Conservation (phyloP, 768 basidiomycete genomes). For the Panellus pusillus region DNA sequence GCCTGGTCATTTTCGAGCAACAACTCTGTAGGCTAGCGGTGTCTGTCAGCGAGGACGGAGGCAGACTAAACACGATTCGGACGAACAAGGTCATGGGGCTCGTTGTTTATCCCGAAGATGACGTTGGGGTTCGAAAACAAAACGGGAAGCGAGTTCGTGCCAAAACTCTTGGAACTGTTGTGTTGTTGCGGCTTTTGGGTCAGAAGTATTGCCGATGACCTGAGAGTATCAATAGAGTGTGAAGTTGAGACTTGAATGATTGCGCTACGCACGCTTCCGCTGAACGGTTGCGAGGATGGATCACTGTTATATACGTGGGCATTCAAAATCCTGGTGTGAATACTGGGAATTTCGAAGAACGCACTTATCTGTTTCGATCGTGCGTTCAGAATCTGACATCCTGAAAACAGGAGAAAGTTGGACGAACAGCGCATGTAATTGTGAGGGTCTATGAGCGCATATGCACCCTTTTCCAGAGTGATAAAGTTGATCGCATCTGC, state of each 20-base stretch:
- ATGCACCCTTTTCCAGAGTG: slow-evolving; percentile 40
- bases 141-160: slow-evolving; percentile 41
- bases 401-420: too few relatives aligned
- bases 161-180: slow-evolving; percentile 44
- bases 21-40: slow-evolving; percentile 37
- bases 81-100: slow-evolving; percentile 45
- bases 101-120: slow-evolving; percentile 49
- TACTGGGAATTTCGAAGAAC: neutral
- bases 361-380: slow-evolving; percentile 32
- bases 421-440: slow-evolving; percentile 43
- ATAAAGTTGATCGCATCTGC: slow-evolving; percentile 46
- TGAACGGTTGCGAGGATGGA: slow-evolving; percentile 43
- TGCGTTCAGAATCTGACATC: too few relatives aligned
- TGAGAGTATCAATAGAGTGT: slow-evolving; percentile 11
- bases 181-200: slow-evolving; percentile 45
- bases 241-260: too few relatives aligned
- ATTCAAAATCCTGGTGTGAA: neutral
- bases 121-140: slow-evolving; percentile 41
- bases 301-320: slow-evolving; percentile 29
- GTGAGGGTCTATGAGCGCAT: slow-evolving; percentile 46
- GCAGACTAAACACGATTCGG: too few relatives aligned
- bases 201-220: slow-evolving; percentile 46
- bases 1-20: slow-evolving; percentile 45
- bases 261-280: slow-evolving; percentile 37
- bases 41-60: too few relatives aligned